Evolutionary conservation across 139 green algal genomes (phyloP).

Genomic region (Chlorella sp.): DNA sequence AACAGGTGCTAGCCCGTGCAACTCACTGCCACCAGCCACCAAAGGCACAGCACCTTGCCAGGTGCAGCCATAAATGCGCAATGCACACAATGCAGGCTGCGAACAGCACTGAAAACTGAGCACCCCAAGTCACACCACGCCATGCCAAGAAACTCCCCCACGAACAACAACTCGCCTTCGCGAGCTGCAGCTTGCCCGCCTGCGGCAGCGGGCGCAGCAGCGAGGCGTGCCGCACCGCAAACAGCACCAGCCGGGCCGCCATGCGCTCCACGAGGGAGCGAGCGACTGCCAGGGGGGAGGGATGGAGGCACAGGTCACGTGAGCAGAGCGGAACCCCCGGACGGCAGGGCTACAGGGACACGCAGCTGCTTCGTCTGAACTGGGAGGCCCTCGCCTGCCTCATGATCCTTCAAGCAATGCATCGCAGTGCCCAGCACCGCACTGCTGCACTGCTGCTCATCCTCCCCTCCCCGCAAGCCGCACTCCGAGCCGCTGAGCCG

Average conservation of each 20-base stretch:
- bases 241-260: conserved; percentile 80
- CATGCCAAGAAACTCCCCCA: neutral
- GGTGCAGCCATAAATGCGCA: no score
- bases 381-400: no score
- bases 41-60: no score
- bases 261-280: conserved; percentile 75
- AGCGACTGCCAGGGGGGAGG: conserved; percentile 40
- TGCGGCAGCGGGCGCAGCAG: conserved; percentile 81
- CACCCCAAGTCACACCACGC: neutral
- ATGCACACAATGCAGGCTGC: no score
- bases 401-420: no score
- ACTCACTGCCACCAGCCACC: no score
- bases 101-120: neutral
- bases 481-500: neutral
- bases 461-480: no score
- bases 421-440: no score
- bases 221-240: conserved; percentile 90
- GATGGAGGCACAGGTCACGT: neutral
- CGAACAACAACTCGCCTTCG: conserved; percentile 44
- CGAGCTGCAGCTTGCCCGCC: conserved; percentile 71
- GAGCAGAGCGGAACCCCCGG: neutral
- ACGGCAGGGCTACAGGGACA: no score
- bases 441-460: no score
- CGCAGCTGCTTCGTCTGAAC: no score
- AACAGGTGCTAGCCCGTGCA: no score